Conservation (phyloP, 2,329 filamentous ascomycete genomes). For the Pyrenophora seminiperda region DNA sequence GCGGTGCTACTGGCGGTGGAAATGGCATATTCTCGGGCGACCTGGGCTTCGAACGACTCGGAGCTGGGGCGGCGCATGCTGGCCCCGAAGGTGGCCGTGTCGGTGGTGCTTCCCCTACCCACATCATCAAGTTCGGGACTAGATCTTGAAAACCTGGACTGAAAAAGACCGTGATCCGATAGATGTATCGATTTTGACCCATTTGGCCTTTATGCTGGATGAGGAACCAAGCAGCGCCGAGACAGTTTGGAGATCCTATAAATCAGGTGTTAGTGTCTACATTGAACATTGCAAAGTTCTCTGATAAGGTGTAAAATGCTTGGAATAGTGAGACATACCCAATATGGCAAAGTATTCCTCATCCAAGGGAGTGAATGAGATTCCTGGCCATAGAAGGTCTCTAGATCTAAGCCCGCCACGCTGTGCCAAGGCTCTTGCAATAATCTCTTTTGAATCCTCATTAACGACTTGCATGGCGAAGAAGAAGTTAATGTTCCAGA, state of each 20-base stretch:
- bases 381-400: neutral
- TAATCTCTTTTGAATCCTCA: neutral
- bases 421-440: neutral
- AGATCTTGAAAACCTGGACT: neutral
- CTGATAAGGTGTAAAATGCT: too few relatives aligned
- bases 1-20: too few relatives aligned
- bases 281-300: neutral
- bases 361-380: neutral
- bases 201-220: constrained; percentile 6
- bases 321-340: neutral
- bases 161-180: neutral
- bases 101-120: neutral
- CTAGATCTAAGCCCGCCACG: neutral
- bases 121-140: neutral
- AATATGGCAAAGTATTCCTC: constrained; percentile 5
- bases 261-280: neutral
- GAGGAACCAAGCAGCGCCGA: constrained; percentile 4
- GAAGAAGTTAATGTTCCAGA: neutral
- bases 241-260: constrained; percentile 4
- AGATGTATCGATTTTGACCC: neutral
- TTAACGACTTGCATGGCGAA: neutral
- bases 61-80: neutral
- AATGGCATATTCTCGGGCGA: too few relatives aligned
- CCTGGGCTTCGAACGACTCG: too few relatives aligned
- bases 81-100: neutral